phyloP scores from a whole-genome alignment of 129 eudicot genomes.

The Glebionis coronaria region DNA sequence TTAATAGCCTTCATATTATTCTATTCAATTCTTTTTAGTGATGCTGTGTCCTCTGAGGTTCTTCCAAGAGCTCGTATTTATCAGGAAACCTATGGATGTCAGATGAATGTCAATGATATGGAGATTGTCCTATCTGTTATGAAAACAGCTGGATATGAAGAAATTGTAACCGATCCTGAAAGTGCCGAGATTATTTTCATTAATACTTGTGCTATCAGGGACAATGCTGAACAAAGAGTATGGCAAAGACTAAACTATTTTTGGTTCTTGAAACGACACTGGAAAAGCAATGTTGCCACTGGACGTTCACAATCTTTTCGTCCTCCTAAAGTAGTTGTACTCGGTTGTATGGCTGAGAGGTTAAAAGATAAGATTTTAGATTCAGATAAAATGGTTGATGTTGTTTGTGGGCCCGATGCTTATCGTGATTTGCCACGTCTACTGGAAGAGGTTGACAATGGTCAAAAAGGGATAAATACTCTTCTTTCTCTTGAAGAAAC shows the following conservation, averaged over 20 bases:
- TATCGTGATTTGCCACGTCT: conserved; percentile 93
- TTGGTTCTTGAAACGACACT: conserved; percentile 92
- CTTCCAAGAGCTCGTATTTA: conserved; percentile 84
- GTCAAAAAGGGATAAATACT: conserved; percentile 96
- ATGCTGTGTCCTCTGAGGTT: conserved; percentile 37
- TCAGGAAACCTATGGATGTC: conserved; percentile 99
- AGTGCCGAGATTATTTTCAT: conserved; percentile 94
- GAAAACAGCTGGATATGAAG: conserved; percentile 91
- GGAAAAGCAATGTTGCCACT: conserved; percentile 82
- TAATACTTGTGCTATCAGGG: conserved; percentile 95
- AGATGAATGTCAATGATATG: conserved; percentile 98
- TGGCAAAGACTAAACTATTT: conserved; percentile 98
- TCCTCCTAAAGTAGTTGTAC: conserved; percentile 98
- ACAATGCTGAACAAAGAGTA: conserved; percentile 92
- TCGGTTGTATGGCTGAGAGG: conserved; percentile 99
- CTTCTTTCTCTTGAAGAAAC: conserved; percentile 98
- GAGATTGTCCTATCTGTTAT: conserved; percentile 92
- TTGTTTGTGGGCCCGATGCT: conserved; percentile 98
- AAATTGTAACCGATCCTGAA: conserved; percentile 74
- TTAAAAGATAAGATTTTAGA: conserved; percentile 93
- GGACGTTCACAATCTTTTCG: conserved; percentile 75
- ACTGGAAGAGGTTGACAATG: conserved; percentile 86
- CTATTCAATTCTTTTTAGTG: conserved; percentile 35
- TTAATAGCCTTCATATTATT: not conserved
- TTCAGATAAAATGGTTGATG: conserved; percentile 98